Percentiles rank a stretch among this genome's conserved stretches.
Evolutionary conservation across 306 rosid genomes (phyloP).

Genomic region (Crataegus laevigata): DNA sequence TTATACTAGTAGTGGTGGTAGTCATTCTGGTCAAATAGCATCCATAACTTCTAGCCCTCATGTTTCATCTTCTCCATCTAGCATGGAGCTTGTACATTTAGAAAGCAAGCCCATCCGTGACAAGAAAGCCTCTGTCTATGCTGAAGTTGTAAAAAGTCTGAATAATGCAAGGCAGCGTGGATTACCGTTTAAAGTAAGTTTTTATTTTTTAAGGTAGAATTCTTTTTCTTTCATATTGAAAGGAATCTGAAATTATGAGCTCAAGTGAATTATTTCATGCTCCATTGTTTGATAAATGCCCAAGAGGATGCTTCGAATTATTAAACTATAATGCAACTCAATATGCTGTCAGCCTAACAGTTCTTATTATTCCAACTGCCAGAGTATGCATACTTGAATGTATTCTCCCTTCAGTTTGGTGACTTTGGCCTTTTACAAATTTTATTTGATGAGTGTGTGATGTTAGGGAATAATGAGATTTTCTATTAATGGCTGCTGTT

Average conservation of each 20-base stretch:
- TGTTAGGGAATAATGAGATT: background rate
- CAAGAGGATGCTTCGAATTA: conserved; percentile 3
- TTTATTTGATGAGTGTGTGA: background rate
- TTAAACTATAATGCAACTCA: conserved; percentile 4
- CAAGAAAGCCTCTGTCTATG: conserved; percentile 72
- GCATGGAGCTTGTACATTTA: conserved; percentile 51
- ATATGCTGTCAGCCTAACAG: background rate
- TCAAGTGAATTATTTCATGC: background rate
- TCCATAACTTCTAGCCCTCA: conserved; percentile 50
- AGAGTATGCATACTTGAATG: background rate
- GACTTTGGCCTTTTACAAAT: background rate
- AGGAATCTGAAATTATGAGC: background rate
- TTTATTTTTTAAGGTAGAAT: background rate
- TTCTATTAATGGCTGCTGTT: background rate
- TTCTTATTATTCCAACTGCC: background rate
- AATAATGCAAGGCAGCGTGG: conserved; percentile 83
- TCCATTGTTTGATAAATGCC: background rate
- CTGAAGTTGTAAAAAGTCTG: conserved; percentile 71
- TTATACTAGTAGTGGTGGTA: conserved; percentile 34
- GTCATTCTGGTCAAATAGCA: conserved; percentile 49
- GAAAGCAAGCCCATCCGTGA: conserved; percentile 64
- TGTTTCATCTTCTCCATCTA: conserved; percentile 38
- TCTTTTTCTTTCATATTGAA: background rate
- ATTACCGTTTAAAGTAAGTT: conserved; percentile 68
- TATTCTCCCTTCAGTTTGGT: background rate